phyloP scores from a whole-genome alignment of 2,329 filamentous ascomycete genomes.

The Dendrostoma leiphaemia region DNA sequence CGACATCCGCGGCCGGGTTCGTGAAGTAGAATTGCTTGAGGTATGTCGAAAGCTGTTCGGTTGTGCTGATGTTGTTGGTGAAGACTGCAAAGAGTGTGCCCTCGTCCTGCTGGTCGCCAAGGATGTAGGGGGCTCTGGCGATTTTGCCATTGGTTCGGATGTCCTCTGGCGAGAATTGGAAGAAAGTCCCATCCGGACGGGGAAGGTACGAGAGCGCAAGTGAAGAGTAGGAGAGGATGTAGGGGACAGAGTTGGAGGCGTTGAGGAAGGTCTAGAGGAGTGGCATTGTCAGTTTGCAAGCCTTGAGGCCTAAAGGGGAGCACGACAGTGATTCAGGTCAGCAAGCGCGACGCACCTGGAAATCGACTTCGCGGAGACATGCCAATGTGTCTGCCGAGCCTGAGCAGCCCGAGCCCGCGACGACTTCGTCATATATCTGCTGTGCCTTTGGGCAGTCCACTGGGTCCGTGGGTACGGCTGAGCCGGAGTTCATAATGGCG shows the following conservation, averaged over 20 bases:
- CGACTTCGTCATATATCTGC: slow-evolving; percentile 60
- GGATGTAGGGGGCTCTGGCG: slow-evolving; percentile 48
- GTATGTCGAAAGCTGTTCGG: slow-evolving; percentile 58
- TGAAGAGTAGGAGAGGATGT: slow-evolving; percentile 64
- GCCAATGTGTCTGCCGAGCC: slow-evolving; percentile 54
- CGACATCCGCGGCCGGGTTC: slow-evolving; percentile 50
- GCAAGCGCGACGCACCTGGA: too few species aligned
- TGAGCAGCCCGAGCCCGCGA: slow-evolving; percentile 60
- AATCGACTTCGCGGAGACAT: slow-evolving; percentile 63
- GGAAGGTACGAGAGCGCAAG: slow-evolving; percentile 72
- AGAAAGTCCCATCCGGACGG: slow-evolving; percentile 64
- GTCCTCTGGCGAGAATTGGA: slow-evolving; percentile 62
- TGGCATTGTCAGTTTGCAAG: too few species aligned
- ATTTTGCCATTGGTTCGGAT: slow-evolving; percentile 50
- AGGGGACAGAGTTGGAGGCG: slow-evolving; percentile 69
- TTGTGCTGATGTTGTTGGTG: slow-evolving; percentile 65
- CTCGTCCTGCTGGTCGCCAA: slow-evolving; percentile 78
- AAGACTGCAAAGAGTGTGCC: slow-evolving; percentile 72
- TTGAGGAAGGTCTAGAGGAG: slow-evolving; percentile 60
- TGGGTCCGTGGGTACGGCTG: slow-evolving; percentile 56
- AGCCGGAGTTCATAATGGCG: slow-evolving; percentile 76
- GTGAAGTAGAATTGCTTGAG: slow-evolving; percentile 60
- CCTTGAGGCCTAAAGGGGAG: too few species aligned
- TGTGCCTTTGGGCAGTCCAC: slow-evolving; percentile 68
- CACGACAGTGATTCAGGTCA: too few species aligned